Conservation (phyloP, 148 eudicot species). For the Bassia scoparia region DNA sequence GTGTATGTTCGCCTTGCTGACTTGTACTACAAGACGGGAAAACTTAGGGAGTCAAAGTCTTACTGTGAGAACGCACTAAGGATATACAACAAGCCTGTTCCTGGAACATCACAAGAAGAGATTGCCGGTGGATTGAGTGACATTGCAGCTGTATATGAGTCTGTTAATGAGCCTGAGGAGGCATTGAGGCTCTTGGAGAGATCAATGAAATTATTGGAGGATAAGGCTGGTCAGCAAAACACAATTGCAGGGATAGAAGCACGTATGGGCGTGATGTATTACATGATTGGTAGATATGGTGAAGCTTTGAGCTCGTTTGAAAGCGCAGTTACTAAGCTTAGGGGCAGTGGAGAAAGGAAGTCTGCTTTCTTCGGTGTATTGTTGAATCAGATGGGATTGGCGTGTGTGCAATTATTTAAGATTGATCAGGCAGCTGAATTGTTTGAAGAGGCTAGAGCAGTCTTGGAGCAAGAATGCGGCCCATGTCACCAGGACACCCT, state of each 20-base stretch:
- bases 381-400: slow-evolving; percentile 97
- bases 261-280: slow-evolving; percentile 88
- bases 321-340: slow-evolving; percentile 70
- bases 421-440: slow-evolving; percentile 95
- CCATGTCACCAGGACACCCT: slow-evolving; percentile 96
- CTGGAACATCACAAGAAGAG: slow-evolving; percentile 85
- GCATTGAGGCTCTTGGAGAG: slow-evolving; percentile 78
- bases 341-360: slow-evolving; percentile 87
- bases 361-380: slow-evolving; percentile 91
- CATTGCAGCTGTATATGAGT: slow-evolving; percentile 84
- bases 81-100: slow-evolving; percentile 95
- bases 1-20: slow-evolving; percentile 88
- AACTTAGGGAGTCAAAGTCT: slow-evolving; percentile 85
- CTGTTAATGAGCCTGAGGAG: slow-evolving; percentile 88
- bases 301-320: slow-evolving; percentile 70
- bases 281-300: slow-evolving; percentile 73
- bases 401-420: slow-evolving; percentile 84
- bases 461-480: slow-evolving; percentile 91
- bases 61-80: slow-evolving; percentile 94
- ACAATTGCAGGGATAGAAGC: slow-evolving; percentile 94
- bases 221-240: slow-evolving; percentile 86
- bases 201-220: slow-evolving; percentile 76
- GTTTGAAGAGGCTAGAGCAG: slow-evolving; percentile 92
- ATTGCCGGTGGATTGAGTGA: slow-evolving; percentile 86
- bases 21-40: slow-evolving; percentile 88